Conservation (phyloP, 2,329 filamentous ascomycete genomes). For the Arthrocladium fulminans region DNA sequence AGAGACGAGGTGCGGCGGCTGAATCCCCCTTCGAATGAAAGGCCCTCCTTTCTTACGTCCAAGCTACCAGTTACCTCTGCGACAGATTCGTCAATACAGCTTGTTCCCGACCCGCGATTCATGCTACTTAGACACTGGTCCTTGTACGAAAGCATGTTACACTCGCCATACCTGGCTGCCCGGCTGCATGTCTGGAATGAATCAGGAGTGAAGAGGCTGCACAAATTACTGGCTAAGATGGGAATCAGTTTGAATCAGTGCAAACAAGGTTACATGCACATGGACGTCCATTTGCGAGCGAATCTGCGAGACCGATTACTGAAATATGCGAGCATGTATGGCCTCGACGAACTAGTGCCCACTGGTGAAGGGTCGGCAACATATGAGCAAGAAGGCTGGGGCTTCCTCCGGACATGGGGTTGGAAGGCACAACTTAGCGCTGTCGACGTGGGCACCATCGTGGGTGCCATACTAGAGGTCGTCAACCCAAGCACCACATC, state of each 20-base stretch:
- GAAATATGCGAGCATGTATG: conserved; percentile 87
- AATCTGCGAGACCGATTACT: conserved; percentile 75
- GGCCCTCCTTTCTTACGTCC: conserved; percentile 6
- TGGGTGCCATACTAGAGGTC: conserved; percentile 87
- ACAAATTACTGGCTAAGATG: conserved; percentile 97
- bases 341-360: conserved; percentile 86
- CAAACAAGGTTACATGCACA: conserved; percentile 92
- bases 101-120: conserved; percentile 90
- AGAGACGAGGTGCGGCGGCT: conserved; percentile 89
- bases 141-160: conserved; percentile 95
- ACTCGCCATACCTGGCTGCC: conserved; percentile 89
- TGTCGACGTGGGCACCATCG: conserved; percentile 84
- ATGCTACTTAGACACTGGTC: conserved; percentile 93
- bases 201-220: conserved; percentile 72
- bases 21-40: conserved; percentile 62
- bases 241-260: conserved; percentile 89
- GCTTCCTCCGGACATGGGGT: conserved; percentile 94
- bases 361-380: conserved; percentile 61
- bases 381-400: conserved; percentile 82
- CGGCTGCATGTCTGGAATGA: conserved; percentile 93
- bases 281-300: conserved; percentile 95
- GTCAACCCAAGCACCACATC: conserved; percentile 41
- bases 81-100: conserved; percentile 80
- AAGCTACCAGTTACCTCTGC: conserved; percentile 59
- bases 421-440: conserved; percentile 93